Percentiles rank a stretch among this genome's conserved stretches.
Conservation (phyloP, 495 filamentous ascomycete species). For the Neurospora hispaniola region DNA sequence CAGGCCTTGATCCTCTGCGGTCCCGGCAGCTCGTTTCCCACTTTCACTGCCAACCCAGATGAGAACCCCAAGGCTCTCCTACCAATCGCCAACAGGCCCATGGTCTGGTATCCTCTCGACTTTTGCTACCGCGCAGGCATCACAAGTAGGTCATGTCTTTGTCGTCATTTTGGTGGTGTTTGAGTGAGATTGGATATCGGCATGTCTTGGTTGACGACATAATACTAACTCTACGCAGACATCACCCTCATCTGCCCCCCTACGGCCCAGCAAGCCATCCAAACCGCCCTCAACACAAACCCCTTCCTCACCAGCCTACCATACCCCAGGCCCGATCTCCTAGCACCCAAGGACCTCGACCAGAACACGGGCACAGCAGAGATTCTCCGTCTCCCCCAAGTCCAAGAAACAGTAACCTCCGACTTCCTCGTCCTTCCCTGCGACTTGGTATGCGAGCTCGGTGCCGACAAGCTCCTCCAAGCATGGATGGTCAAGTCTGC, state of each 20-base stretch:
- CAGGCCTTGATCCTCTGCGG: slow-evolving; percentile 92
- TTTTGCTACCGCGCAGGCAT: slow-evolving; percentile 83
- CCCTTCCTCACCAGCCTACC: slow-evolving; percentile 77
- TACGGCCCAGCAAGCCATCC: slow-evolving; percentile 57
- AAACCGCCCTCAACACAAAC: slow-evolving; percentile 72
- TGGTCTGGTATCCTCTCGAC: slow-evolving; percentile 91
- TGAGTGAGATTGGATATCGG: slow-evolving; percentile 5
- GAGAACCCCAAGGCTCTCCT: slow-evolving; percentile 85
- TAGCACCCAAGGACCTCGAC: slow-evolving; percentile 61
- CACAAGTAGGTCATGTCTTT: slow-evolving; percentile 44
- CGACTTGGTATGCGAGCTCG: slow-evolving; percentile 85
- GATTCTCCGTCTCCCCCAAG: slow-evolving; percentile 70
- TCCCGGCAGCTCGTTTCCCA: slow-evolving; percentile 79
- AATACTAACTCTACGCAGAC: slow-evolving; percentile 36
- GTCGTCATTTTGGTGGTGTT: not conserved
- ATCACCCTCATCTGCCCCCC: slow-evolving; percentile 79
- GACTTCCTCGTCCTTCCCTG: slow-evolving; percentile 91
- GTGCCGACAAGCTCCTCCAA: slow-evolving; percentile 68
- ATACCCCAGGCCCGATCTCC: slow-evolving; percentile 58
- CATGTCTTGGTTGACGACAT: not conserved
- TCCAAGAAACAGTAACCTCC: slow-evolving; percentile 57
- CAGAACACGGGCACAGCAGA: slow-evolving; percentile 80
- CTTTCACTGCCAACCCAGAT: slow-evolving; percentile 82
- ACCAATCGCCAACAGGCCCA: slow-evolving; percentile 86
- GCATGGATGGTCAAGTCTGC: slow-evolving; percentile 84